Evolutionary conservation across 345 rosid genomes (phyloP), one percentile per base, ranked within the genome.

Genomic region (Eucalyptus microcorys): DNA sequence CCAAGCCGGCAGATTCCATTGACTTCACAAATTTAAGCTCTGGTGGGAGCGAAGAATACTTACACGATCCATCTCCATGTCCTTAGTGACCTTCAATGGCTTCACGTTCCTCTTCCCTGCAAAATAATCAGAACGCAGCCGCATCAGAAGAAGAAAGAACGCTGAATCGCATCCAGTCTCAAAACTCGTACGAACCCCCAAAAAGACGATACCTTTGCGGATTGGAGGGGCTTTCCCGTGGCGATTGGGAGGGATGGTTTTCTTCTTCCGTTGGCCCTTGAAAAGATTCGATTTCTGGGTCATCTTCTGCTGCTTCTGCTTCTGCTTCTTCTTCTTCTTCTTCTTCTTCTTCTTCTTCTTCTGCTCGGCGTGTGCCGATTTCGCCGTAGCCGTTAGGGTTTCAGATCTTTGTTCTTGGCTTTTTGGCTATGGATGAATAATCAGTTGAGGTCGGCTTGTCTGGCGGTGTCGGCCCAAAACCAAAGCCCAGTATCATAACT

Each of bases 201-300:
- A 40, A 11, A 40, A 40, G 68, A 42, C 30, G n/a, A 40, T 40
- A 95, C 99, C 99, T 95, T 95, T 96, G 83, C 98, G 98, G 79
- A 43, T 92, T 19, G 89, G 92, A 66, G 92, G 52, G 17, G 89
- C 42, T 91, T 96, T 97, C 1, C 99, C 99, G 86, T 97, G 99
- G 91, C 99, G 99, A 91, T 89, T 97, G 6, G 93, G 94, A 88
- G 97, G 95, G 34, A 96, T 86, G 7, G 93, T 48, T 90, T 97
- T 96, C 94, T 89, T 94, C 94, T 95, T 96, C 94, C 94, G 91
- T 55, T 96, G 93, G 27, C 99, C 99, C 91, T 97, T 97, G 95
- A 96, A 97, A 27, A 92, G 96, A 89, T 90, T 91, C 85, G 92
- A 93, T 91, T 95, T 97, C 94, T 97, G 99, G 90, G 99, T 96